Evolutionary conservation across 164 flowering plant genomes (phyloP).

Genomic region (Amborella trichopoda): DNA sequence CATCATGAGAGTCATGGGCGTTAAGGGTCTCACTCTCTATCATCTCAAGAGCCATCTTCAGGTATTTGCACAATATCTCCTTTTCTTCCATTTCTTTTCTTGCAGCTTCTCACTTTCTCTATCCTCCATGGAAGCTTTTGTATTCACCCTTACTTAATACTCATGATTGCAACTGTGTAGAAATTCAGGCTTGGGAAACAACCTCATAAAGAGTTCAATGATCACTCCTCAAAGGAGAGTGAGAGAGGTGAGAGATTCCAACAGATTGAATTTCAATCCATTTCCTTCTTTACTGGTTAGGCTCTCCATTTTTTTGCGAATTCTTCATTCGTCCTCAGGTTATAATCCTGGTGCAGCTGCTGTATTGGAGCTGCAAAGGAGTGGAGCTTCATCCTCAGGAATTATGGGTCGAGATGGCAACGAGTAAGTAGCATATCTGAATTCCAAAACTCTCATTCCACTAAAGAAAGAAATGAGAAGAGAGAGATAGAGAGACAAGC

Average conservation of each 20-base stretch:
- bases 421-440: conserved; percentile 82
- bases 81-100: not conserved
- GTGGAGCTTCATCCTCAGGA: conserved; percentile 59
- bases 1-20: conserved; percentile 99
- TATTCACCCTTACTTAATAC: not conserved
- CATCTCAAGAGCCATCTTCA: conserved; percentile 99
- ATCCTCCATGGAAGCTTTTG: not conserved
- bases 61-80: conserved; percentile 23
- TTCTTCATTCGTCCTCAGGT: too few relatives aligned
- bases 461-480: too few relatives aligned
- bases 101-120: conserved; percentile 1
- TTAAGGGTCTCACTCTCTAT: conserved; percentile 95
- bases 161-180: conserved; percentile 15
- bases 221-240: conserved; percentile 85
- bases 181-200: conserved; percentile 99
- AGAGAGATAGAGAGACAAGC: too few relatives aligned
- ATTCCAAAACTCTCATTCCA: too few relatives aligned
- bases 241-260: conserved; percentile 18
- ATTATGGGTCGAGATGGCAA: conserved; percentile 63
- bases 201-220: conserved; percentile 96
- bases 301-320: not conserved
- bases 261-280: too few relatives aligned
- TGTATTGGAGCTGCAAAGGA: conserved; percentile 69
- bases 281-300: too few relatives aligned
- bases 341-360: conserved; percentile 50